Evolutionary conservation across 2,329 filamentous ascomycete genomes (phyloP).

Genomic region (Apiospora arundinis): DNA sequence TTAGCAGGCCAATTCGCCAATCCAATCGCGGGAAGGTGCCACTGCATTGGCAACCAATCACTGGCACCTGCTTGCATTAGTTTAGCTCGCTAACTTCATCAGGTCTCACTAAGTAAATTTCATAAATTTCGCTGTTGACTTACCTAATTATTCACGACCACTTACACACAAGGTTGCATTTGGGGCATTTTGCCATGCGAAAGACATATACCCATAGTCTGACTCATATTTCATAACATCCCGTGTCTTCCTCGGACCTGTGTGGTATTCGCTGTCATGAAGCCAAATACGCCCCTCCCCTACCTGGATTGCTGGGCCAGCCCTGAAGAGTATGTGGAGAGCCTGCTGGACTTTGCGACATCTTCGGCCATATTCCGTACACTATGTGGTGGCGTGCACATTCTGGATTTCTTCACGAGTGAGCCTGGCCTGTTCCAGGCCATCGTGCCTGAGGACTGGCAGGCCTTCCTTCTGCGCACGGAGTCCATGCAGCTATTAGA

Average conservation of each 20-base stretch:
- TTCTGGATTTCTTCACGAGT: constrained; percentile 92
- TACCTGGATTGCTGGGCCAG: constrained; percentile 72
- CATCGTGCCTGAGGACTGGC: constrained; percentile 82
- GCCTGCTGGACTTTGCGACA: constrained; percentile 77
- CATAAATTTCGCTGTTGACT: not conserved
- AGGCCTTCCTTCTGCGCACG: constrained; percentile 73
- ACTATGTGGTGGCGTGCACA: constrained; percentile 95
- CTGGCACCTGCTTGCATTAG: too few species aligned
- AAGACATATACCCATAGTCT: too few species aligned
- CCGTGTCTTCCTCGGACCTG: not conserved
- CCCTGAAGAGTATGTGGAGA: constrained; percentile 78
- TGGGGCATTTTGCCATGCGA: not conserved
- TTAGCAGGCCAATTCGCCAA: not conserved
- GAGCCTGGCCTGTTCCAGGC: constrained; percentile 82
- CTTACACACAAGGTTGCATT: constrained; percentile 9
- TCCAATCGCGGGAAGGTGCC: not conserved
- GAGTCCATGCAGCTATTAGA: constrained; percentile 80
- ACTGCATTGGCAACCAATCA: not conserved
- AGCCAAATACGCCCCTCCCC: constrained; percentile 66
- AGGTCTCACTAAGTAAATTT: constrained; percentile 18
- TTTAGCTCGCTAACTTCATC: not conserved
- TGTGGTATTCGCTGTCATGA: constrained; percentile 45
- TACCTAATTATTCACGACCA: constrained; percentile 3
- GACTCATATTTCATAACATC: not conserved
- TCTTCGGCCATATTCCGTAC: constrained; percentile 80